Evolutionary conservation across 306 rosid species (phyloP).

Genomic region (Rosa rugosa): DNA sequence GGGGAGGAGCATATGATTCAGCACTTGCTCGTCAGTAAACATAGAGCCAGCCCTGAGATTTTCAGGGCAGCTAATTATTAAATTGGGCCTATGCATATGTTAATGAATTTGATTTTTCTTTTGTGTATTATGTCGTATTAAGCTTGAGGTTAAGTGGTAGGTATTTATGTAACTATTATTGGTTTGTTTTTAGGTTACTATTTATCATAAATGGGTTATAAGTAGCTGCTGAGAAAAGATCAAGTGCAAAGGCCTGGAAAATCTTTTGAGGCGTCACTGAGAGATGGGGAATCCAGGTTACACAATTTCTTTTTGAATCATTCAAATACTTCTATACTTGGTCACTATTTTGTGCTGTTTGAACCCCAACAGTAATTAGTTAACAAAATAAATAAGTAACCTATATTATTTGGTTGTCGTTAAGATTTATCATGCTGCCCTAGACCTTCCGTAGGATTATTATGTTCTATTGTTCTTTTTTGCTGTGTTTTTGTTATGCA

Average conservation of each 20-base stretch:
- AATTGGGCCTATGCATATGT: not conserved
- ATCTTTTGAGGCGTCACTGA: not conserved
- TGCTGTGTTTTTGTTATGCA: not conserved
- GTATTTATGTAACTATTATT: not conserved
- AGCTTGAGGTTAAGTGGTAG: not conserved
- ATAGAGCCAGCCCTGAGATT: not conserved
- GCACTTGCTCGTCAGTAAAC: constrained; percentile 36
- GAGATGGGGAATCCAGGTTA: not conserved
- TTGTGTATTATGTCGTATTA: not conserved
- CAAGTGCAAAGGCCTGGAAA: not conserved
- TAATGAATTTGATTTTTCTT: not conserved
- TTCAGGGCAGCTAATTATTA: not conserved
- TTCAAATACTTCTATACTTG: not conserved
- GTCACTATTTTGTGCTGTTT: not conserved
- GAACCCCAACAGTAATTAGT: not conserved
- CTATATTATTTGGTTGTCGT: not conserved
- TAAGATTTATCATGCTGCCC: not conserved
- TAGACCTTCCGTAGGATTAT: not conserved
- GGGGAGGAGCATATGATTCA: constrained; percentile 48
- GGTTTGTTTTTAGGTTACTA: constrained; percentile 3
- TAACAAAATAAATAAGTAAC: not conserved
- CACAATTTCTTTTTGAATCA: not conserved
- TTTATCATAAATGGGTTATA: not conserved
- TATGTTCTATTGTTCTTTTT: not conserved
- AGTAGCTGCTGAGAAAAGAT: not conserved